Evolutionary conservation across 257 asterid genomes (phyloP), one percentile per base, ranked within the genome.

Genomic region (Knoxia roxburghii): DNA sequence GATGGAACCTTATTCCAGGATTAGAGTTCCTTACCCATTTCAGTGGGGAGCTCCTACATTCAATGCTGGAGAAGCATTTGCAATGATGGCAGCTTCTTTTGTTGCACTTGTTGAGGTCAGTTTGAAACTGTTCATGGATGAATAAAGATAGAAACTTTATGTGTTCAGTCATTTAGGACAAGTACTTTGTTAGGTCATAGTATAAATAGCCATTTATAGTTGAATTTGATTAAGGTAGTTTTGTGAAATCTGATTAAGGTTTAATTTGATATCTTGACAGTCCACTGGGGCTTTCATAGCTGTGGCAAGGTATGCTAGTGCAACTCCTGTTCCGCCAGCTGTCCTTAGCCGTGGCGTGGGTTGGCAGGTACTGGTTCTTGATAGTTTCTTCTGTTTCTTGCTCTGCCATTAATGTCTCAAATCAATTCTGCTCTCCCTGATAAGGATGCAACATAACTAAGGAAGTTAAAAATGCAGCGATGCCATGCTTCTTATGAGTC

Each of bases 31-130:
- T 0, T 93, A 86, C 68, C 99, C 97, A 6, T 93, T 93, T 71
- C 99, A 93, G 71, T 90, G 97, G 96, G 99, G 99, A 48, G 85
- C 97, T 68, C 97, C 97, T 8, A 82, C 89, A 52, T 93, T 93
- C 71, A 32, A 88, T 77, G 99, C 92, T 20, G 99, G 99, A 63
- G 99, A 88, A 81, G 78, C 96, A 43, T 93, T 93, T 54, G 97
- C 99, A 70, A 93, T 93, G 99, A 93, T 93, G 99, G 88, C 87
- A 7, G 81, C 95, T 77, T 79, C 97, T 37, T 85, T 93, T 73
- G 97, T 93, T 64, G 75, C 97, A 64, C 95, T 93, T 45, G 90
- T 93, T 75, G 97, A 93, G 95, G 99, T 89, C 30, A 48, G 66
- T 24, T 13, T 48, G 70, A 41, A 30, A 32, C 26, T 43, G 10